Conservation (phyloP, 257 asterid species). For the Rauvolfia tetraphylla region DNA sequence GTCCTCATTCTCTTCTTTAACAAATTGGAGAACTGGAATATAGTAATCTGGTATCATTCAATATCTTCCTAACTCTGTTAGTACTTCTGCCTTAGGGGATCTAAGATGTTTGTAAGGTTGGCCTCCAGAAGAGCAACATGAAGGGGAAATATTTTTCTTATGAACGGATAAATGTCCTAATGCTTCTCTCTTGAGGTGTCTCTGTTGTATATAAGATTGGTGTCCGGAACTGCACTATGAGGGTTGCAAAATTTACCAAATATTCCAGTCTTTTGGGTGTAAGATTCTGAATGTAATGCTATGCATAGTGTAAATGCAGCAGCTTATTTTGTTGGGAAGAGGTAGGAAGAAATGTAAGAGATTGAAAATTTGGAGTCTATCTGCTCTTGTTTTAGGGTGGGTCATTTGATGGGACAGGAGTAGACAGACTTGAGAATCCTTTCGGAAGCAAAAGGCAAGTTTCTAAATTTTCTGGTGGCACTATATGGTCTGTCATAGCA, state of each 20-base stretch:
- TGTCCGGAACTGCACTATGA: neutral
- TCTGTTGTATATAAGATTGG: neutral
- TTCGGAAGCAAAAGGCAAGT: neutral
- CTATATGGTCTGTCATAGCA: neutral
- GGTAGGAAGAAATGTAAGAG: neutral
- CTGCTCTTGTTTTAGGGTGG: neutral
- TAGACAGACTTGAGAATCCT: neutral
- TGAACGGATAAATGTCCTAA: neutral
- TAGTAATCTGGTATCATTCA: neutral
- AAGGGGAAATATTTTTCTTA: neutral
- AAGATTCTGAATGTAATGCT: neutral
- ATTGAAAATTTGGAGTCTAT: neutral
- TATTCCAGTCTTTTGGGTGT: neutral
- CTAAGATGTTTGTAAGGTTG: neutral
- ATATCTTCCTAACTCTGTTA: neutral
- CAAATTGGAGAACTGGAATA: neutral
- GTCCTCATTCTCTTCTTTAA: neutral
- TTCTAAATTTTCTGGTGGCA: neutral
- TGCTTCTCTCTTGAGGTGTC: neutral
- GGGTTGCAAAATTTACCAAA: neutral
- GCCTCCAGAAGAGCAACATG: neutral
- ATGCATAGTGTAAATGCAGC: neutral
- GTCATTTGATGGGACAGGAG: constrained; percentile 2
- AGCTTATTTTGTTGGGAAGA: neutral
- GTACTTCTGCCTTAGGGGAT: neutral